These are phyloP conservation scores for Drosera spatulata DNA, from an alignment of 179 eudicot genomes.

Conservation along the genomic window DNA sequence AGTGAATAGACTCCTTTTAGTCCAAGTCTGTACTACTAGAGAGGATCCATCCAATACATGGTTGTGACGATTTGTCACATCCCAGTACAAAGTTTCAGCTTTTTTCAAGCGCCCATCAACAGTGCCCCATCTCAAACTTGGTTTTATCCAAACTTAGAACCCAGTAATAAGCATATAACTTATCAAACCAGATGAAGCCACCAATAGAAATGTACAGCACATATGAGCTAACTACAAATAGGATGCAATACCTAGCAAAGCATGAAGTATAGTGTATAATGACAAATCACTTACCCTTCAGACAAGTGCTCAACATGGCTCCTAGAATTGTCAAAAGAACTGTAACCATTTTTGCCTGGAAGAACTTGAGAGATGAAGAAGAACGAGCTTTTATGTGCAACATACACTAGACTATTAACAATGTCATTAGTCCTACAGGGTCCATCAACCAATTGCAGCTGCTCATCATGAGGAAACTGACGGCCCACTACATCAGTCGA, in stretches of 20 bases:
- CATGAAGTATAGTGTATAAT: background rate
- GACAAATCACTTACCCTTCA: slow-evolving; percentile 37
- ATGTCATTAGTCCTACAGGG: slow-evolving; percentile 33
- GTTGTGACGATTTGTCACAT: no score
- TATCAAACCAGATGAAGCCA: no score
- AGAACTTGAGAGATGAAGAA: slow-evolving; percentile 68
- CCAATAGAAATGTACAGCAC: no score
- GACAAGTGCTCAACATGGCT: slow-evolving; percentile 47
- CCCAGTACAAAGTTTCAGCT: no score
- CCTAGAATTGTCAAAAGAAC: slow-evolving; percentile 29
- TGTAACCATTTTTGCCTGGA: slow-evolving; percentile 48
- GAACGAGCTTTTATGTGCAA: slow-evolving; percentile 55
- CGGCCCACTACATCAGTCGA: slow-evolving; percentile 10
- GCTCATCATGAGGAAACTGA: slow-evolving; percentile 10
- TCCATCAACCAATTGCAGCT: slow-evolving; percentile 78
- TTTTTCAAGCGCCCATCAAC: no score
- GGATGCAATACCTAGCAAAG: background rate
- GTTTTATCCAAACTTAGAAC: no score
- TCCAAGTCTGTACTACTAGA: no score
- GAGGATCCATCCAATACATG: no score
- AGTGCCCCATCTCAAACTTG: no score
- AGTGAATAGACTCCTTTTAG: no score
- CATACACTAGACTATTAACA: slow-evolving; percentile 77
- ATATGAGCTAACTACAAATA: no score
- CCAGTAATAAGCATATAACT: no score